Conservation (phyloP, 164 flowering plant genomes). For the Litsea cubeba region DNA sequence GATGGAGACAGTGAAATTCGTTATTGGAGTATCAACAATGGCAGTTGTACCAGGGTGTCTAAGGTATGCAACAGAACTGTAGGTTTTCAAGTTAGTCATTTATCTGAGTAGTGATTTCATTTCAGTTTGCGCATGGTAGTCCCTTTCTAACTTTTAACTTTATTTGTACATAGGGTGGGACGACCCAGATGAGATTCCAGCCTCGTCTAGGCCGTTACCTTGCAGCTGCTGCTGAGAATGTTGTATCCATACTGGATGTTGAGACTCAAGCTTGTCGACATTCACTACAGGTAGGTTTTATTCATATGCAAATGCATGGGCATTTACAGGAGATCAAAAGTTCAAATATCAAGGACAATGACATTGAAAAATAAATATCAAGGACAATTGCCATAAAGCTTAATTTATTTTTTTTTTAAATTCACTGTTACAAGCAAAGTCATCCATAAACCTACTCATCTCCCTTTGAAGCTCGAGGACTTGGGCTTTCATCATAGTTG, state of each 20-base stretch:
- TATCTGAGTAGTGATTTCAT: neutral
- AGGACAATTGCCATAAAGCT: too few species aligned
- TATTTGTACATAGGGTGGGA: constrained; percentile 46
- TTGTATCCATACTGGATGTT: constrained; percentile 61
- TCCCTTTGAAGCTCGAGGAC: neutral
- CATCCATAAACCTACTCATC: neutral
- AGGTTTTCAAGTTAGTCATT: neutral
- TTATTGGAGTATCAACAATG: constrained; percentile 76
- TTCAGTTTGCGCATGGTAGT: neutral
- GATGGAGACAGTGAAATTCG: constrained; percentile 70
- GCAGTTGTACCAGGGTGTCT: constrained; percentile 53
- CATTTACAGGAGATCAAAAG: neutral
- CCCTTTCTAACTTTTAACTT: neutral
- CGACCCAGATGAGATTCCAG: constrained; percentile 63
- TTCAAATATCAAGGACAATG: neutral
- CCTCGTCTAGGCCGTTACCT: constrained; percentile 58
- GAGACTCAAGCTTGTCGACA: constrained; percentile 59
- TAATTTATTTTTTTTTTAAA: too few species aligned
- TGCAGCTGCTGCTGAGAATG: constrained; percentile 65
- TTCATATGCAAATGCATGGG: neutral
- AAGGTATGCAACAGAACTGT: constrained; percentile 39
- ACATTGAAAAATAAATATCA: neutral
- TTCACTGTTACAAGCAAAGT: too few species aligned
- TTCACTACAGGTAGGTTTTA: constrained; percentile 48
- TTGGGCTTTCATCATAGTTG: neutral